phyloP scores from a whole-genome alignment of 2,329 filamentous ascomycete species.

The Periconia sp. region DNA sequence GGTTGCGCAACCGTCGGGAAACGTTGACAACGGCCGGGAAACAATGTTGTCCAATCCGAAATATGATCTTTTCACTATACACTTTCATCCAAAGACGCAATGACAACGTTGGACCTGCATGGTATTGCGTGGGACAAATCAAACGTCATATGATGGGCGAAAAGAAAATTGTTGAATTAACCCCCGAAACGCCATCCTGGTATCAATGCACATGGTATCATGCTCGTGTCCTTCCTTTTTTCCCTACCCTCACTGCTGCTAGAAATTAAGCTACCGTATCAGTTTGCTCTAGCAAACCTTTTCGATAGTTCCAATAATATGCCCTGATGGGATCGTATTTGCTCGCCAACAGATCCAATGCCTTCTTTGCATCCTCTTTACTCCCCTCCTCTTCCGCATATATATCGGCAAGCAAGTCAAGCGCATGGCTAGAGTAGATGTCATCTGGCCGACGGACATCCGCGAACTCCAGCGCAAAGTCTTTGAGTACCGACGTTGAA shows the following conservation, averaged over 20 bases:
- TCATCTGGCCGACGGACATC: conserved; percentile 50
- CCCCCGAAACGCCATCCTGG: conserved; percentile 22
- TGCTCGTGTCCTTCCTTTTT: conserved; percentile 2
- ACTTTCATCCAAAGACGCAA: not conserved
- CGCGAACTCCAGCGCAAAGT: conserved; percentile 58
- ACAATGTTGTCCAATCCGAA: not conserved
- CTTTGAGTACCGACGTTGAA: conserved; percentile 52
- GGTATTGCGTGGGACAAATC: not conserved
- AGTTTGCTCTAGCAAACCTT: conserved; percentile 38
- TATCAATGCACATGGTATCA: conserved; percentile 19
- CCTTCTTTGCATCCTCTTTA: conserved; percentile 65
- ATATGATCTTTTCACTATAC: not conserved
- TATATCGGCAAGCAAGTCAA: conserved; percentile 73
- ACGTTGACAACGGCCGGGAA: not conserved
- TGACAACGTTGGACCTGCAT: not conserved
- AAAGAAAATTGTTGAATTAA: not conserved
- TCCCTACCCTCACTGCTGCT: conserved; percentile 2
- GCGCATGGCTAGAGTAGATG: conserved; percentile 62
- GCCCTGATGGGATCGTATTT: conserved; percentile 90
- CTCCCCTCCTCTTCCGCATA: conserved; percentile 57
- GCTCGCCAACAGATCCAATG: conserved; percentile 71
- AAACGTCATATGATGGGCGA: not conserved
- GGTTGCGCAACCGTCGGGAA: not conserved
- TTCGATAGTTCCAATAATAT: conserved; percentile 89
- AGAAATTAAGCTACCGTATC: conserved; percentile 21